A percentile compares a stretch with the other conserved stretches of the same genome.
Conservation (phyloP, 805 yeast genomes). For the Sungouiozyma ichnusensis region DNA sequence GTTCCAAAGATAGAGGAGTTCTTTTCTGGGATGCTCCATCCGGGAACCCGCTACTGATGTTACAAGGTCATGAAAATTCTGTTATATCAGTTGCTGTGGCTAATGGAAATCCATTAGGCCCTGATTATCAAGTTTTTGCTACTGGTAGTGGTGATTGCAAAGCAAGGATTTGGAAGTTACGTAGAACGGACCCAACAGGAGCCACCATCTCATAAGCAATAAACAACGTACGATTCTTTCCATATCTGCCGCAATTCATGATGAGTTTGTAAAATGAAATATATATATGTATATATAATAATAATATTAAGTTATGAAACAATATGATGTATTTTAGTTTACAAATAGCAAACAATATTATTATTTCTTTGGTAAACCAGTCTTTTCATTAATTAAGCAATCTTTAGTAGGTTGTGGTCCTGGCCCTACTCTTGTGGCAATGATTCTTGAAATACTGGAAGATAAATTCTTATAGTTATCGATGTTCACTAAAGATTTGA, state of each 20-base stretch:
- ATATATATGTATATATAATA: constrained; percentile 2
- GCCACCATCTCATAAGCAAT: not conserved
- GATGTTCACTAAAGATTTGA: constrained; percentile 26
- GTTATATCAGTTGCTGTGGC: constrained; percentile 92
- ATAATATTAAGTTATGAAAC: constrained; percentile 1
- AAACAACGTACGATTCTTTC: not conserved
- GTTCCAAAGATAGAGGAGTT: constrained; percentile 95
- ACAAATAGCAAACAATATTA: no score
- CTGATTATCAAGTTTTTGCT: constrained; percentile 69
- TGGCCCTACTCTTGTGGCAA: constrained; percentile 75
- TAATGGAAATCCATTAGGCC: constrained; percentile 55
- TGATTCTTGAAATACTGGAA: constrained; percentile 72
- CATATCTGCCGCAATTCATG: not conserved
- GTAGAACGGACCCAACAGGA: constrained; percentile 4
- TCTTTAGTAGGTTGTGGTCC: constrained; percentile 65
- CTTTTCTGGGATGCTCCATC: constrained; percentile 91
- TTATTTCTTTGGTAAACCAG: constrained; percentile 48
- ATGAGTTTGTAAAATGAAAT: not conserved
- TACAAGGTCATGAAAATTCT: constrained; percentile 93
- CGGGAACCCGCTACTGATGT: constrained; percentile 87
- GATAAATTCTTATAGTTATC: constrained; percentile 40
- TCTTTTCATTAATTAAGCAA: constrained; percentile 42
- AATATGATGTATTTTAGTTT: no score
- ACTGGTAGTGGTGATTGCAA: constrained; percentile 97
- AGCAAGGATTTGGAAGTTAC: constrained; percentile 94